Conservation (phyloP, 2,329 filamentous ascomycete species). For the Fusarium sp. region DNA sequence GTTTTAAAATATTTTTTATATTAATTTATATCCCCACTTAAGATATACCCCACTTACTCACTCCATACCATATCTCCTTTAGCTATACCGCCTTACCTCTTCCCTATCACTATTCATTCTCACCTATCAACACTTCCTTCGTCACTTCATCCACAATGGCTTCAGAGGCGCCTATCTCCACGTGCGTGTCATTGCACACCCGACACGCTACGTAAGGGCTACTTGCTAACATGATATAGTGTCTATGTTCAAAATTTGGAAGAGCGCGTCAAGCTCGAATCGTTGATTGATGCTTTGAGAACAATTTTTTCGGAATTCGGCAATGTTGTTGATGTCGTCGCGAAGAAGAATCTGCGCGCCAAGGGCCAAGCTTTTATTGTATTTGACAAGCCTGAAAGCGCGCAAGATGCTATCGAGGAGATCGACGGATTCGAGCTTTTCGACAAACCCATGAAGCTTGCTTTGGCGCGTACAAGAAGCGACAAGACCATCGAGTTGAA, state of each 20-base stretch:
- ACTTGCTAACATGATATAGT: constrained; percentile 61
- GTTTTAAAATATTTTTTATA: too few species aligned
- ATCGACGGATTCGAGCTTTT: constrained; percentile 94
- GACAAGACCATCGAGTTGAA: constrained; percentile 87
- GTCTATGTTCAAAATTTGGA: constrained; percentile 88
- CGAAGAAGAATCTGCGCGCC: constrained; percentile 90
- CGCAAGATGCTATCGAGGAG: constrained; percentile 85
- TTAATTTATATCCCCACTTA: too few species aligned
- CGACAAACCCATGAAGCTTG: constrained; percentile 89
- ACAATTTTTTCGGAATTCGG: constrained; percentile 93
- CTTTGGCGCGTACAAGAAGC: constrained; percentile 85
- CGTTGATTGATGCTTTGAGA: constrained; percentile 79
- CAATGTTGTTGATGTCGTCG: constrained; percentile 85
- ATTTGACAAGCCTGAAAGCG: constrained; percentile 86
- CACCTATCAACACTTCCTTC: too few species aligned
- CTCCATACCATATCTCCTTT: too few species aligned
- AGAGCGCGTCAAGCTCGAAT: constrained; percentile 88
- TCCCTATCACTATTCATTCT: too few species aligned
- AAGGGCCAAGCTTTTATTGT: constrained; percentile 98
- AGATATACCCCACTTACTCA: too few species aligned
- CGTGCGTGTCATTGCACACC: constrained; percentile 82
- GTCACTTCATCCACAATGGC: constrained; percentile 50
- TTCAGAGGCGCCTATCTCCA: constrained; percentile 68
- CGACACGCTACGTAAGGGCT: constrained; percentile 66
- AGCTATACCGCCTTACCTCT: too few species aligned